Base-by-base conservation (phyloP, 2,329 filamentous ascomycete genomes). In the Byssochlamys sp. region DNA sequence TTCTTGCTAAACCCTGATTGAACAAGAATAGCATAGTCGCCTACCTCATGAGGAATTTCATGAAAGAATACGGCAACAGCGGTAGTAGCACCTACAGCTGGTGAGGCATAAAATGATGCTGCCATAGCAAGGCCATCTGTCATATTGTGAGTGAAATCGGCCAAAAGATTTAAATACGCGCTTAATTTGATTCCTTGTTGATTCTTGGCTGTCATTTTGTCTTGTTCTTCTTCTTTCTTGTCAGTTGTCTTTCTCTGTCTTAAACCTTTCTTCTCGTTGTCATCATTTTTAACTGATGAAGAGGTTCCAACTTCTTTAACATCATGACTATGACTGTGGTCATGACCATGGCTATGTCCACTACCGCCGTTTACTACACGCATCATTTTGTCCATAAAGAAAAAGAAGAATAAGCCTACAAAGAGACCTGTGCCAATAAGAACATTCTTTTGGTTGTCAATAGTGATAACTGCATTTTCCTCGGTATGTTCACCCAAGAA, bases 51-150 rank as follows among this genome's bases (percentile, higher is more conserved):
- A 0, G 94, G 94, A 63, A 97, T 96, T 73, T 99, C 94, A 76
- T 97, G 94, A 79, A 96, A 96, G 81, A 97, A 97, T 59, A 97
- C 91, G n/a, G 94, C 94, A 10, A 97, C 88, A 0, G 92, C 95
- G 1, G 94, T 97, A 2, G 92, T 96, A 6, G 94, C 94, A 57
- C 94, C 94, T 58, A 97, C 90, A 24, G 91, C 95, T 0, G 94
- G 91, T 0, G 90, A 95, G n/a, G 94, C 91, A 73, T 97, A 97
- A 81, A 97, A 99, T n/a, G 90, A 95, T 6, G 90, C 91, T 1
- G 89, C 90, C 80, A 99, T 89, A 57, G 94, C 94, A 1, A 97
- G 83, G 11, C 94, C 94, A 67, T 99, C 94, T 28, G 94, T 97
- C 70, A 99, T 96, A 76, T 99, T 97, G 78, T 99, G 94, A 0